Evolutionary conservation across 768 basidiomycete species (phyloP).

Genomic region (Coprinopsis cinerea): DNA sequence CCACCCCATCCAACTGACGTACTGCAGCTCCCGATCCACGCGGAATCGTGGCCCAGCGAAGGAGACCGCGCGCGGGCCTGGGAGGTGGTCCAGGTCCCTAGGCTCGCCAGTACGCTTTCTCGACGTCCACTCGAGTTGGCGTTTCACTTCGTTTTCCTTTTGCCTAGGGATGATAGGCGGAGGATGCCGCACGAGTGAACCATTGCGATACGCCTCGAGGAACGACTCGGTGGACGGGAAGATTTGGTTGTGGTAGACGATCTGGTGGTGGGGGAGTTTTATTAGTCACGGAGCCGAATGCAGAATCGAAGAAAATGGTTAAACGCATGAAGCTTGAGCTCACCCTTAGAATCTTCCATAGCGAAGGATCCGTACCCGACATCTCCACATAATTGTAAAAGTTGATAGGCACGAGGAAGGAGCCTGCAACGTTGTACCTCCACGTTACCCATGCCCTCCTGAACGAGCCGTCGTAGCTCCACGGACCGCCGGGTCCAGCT

Average conservation of each 20-base stretch:
- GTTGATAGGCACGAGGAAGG: constrained; percentile 48
- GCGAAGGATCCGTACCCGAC: constrained; percentile 43
- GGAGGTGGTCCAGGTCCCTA: constrained; percentile 57
- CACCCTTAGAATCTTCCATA: constrained; percentile 51
- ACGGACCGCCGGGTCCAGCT: constrained; percentile 41
- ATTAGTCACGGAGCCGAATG: neutral
- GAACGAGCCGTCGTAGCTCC: constrained; percentile 57
- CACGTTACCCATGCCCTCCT: constrained; percentile 49
- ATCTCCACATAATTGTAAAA: constrained; percentile 56
- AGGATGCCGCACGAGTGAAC: constrained; percentile 41
- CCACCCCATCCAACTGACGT: constrained; percentile 69
- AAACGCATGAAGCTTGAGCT: neutral
- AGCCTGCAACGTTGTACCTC: constrained; percentile 43
- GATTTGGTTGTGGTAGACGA: constrained; percentile 56
- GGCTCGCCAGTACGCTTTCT: constrained; percentile 32
- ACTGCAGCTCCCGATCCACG: constrained; percentile 45
- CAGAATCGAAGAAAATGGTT: neutral
- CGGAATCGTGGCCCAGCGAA: constrained; percentile 56
- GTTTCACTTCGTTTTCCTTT: constrained; percentile 31
- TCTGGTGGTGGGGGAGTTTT: constrained; percentile 18
- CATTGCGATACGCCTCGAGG: constrained; percentile 45
- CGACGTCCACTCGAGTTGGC: constrained; percentile 36
- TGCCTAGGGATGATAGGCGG: constrained; percentile 21
- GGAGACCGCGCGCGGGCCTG: constrained; percentile 57
- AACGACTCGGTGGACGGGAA: constrained; percentile 45